phyloP scores from a whole-genome alignment of 2,329 filamentous ascomycete species.

The Fusarium sp. region DNA sequence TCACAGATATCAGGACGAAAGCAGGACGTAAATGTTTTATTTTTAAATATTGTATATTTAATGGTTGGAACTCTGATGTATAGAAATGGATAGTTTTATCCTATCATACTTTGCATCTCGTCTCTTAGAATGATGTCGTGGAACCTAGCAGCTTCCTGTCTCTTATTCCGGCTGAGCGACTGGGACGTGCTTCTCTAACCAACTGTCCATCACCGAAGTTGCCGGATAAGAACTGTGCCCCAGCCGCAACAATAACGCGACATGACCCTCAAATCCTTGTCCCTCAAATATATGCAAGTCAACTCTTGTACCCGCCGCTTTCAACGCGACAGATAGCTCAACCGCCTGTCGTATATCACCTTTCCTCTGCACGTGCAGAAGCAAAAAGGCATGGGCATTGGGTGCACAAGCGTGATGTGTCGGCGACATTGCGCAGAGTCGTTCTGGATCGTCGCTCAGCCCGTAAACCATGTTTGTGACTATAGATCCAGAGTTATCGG shows the following conservation, averaged over 20 bases:
- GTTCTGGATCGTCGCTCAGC: neutral
- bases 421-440: neutral
- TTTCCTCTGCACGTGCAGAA: slow-evolving; percentile 4
- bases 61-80: no score
- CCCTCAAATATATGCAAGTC: slow-evolving; percentile 15
- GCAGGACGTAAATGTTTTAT: neutral
- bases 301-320: neutral
- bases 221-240: neutral
- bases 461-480: slow-evolving; percentile 6
- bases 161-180: neutral
- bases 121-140: no score
- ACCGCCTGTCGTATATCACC: slow-evolving; percentile 5
- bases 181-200: neutral
- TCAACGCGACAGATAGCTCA: neutral
- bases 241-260: neutral
- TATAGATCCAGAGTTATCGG: slow-evolving; percentile 3
- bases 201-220: neutral
- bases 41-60: no score
- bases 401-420: neutral
- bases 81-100: no score
- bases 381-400: slow-evolving; percentile 1
- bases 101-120: no score
- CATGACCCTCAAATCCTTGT: slow-evolving; percentile 12
- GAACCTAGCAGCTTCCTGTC: no score
- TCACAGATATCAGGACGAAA: neutral